phyloP scores from a whole-genome alignment of 352 stramenopile species.

The Globisporangium echinulatum region DNA sequence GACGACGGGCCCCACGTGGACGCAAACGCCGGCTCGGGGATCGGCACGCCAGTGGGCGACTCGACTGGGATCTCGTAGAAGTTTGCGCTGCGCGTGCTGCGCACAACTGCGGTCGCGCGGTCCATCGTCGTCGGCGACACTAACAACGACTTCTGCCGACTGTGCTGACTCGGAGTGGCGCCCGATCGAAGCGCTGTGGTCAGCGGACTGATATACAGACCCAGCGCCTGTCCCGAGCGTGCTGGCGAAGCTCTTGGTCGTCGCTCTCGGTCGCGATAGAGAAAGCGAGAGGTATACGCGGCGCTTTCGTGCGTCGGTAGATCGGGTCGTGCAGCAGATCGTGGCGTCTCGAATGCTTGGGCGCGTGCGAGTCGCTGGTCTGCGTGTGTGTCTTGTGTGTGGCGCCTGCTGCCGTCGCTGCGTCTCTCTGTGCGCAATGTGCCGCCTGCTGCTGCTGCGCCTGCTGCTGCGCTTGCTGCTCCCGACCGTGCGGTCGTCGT shows the following conservation, averaged over 20 bases:
- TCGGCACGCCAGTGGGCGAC: slow-evolving; percentile 13
- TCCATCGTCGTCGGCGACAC: slow-evolving; percentile 16
- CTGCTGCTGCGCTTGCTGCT: too few species aligned
- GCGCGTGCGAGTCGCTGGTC: too few species aligned
- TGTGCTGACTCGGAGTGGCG: not conserved
- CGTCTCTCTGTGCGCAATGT: too few species aligned
- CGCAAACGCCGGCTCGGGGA: slow-evolving; percentile 9
- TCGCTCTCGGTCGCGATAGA: not conserved
- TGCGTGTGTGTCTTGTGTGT: too few species aligned
- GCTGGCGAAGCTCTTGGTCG: not conserved
- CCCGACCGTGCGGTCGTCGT: too few species aligned
- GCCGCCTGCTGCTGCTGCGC: too few species aligned
- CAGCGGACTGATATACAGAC: not conserved
- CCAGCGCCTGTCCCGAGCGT: not conserved
- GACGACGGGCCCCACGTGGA: slow-evolving; percentile 18
- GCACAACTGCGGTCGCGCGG: slow-evolving; percentile 35
- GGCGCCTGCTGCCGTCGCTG: too few species aligned
- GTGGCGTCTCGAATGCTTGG: too few species aligned
- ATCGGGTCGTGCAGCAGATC: too few species aligned
- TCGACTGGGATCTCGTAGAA: slow-evolving; percentile 50
- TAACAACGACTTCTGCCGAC: not conserved
- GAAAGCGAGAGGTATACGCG: too few species aligned
- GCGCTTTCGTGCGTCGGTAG: too few species aligned
- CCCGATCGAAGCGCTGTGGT: not conserved
- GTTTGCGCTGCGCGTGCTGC: slow-evolving; percentile 49